A percentile compares a stretch with the other conserved stretches of the same genome.
Conservation (phyloP, 2,329 filamentous ascomycete species). For the Paecilomyces sp. region DNA sequence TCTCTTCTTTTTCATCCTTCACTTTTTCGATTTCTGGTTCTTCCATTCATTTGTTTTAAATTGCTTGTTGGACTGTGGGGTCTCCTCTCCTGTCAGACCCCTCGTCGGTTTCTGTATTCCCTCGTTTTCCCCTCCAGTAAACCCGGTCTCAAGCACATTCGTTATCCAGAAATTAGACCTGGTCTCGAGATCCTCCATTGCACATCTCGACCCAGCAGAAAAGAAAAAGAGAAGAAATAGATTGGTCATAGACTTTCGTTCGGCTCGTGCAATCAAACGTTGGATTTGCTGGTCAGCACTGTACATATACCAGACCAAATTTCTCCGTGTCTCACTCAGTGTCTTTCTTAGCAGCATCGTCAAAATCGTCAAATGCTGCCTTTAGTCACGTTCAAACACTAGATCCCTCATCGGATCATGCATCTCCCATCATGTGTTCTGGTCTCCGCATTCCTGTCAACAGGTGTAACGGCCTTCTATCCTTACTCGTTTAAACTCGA, state of each 20-base stretch:
- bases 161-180: not conserved
- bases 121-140: not conserved
- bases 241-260: not conserved
- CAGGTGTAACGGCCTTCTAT: slow-evolving; percentile 36
- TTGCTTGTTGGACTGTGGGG: not conserved
- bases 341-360: not conserved
- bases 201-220: not conserved
- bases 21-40: not conserved
- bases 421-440: slow-evolving; percentile 30
- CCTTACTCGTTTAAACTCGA: slow-evolving; percentile 27
- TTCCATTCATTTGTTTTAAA: not conserved
- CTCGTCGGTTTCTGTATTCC: not conserved
- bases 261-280: not conserved
- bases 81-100: not conserved
- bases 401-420: slow-evolving; percentile 22
- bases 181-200: not conserved
- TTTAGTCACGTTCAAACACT: not conserved
- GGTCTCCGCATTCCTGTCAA: slow-evolving; percentile 21
- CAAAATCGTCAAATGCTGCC: slow-evolving; percentile 33
- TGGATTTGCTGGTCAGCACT: not conserved
- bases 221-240: not conserved
- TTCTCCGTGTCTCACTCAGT: not conserved
- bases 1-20: not conserved
- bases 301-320: not conserved
- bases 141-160: not conserved